These are phyloP conservation scores for Bruguiera sexangula DNA, from an alignment of 345 rosid species.

Conservation along the genomic window DNA sequence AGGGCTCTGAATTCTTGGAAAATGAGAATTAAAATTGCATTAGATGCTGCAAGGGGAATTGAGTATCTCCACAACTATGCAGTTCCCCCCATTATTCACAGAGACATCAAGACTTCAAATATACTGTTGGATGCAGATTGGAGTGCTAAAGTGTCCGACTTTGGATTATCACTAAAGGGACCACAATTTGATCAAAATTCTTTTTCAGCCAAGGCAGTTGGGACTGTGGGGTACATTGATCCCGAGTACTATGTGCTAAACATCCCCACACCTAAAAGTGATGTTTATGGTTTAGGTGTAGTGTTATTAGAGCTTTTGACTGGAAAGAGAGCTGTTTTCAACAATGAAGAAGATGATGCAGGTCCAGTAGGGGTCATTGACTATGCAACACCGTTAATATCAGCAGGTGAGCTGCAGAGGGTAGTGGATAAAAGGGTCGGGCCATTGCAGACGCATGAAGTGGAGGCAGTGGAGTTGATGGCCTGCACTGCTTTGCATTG, in stretches of 20 bases:
- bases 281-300: constrained; percentile 62
- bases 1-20: constrained; percentile 55
- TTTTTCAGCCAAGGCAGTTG: constrained; percentile 46
- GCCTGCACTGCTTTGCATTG: constrained; percentile 44
- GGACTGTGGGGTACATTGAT: constrained; percentile 70
- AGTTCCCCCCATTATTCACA: constrained; percentile 60
- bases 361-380: constrained; percentile 43
- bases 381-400: constrained; percentile 34
- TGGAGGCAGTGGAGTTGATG: constrained; percentile 44
- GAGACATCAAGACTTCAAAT: constrained; percentile 73
- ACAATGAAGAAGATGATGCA: constrained; percentile 27
- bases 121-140: constrained; percentile 51
- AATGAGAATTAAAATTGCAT: constrained; percentile 54
- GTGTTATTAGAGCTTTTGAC: constrained; percentile 58
- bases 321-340: constrained; percentile 53
- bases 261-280: constrained; percentile 50
- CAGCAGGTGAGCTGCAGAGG: constrained; percentile 28
- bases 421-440: constrained; percentile 46
- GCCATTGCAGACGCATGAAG: constrained; percentile 31
- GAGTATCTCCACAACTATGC: constrained; percentile 65
- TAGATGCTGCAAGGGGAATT: constrained; percentile 58
- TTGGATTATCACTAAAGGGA: constrained; percentile 53
- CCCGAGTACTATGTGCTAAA: constrained; percentile 59
- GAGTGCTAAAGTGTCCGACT: constrained; percentile 62
- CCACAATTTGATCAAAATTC: constrained; percentile 40